Conservation (phyloP, 2,329 filamentous ascomycete species). For the Colletotrichum aenigma region DNA sequence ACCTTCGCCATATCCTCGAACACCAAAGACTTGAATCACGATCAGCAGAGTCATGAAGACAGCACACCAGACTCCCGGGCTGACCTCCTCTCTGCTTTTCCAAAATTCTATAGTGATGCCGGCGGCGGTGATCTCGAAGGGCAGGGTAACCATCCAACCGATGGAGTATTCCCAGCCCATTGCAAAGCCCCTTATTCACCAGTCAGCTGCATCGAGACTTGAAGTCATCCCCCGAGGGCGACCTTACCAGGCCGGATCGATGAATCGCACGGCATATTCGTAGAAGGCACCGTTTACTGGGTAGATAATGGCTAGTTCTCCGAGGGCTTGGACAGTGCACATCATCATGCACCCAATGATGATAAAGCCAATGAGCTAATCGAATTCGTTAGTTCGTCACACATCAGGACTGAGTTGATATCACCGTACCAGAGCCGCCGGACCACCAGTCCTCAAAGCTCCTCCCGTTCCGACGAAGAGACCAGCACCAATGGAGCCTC, state of each 20-base stretch:
- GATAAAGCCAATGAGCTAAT: slow-evolving; percentile 49
- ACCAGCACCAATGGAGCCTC: background rate
- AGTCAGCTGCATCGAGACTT: background rate
- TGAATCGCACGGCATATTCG: slow-evolving; percentile 61
- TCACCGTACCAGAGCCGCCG: background rate
- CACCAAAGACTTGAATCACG: slow-evolving; percentile 71
- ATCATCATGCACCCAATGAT: slow-evolving; percentile 57
- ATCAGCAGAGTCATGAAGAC: slow-evolving; percentile 68
- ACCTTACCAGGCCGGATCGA: slow-evolving; percentile 57
- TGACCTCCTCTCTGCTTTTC: slow-evolving; percentile 67
- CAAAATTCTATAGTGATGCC: slow-evolving; percentile 81
- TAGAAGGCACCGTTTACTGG: slow-evolving; percentile 67
- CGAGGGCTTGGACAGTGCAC: slow-evolving; percentile 62
- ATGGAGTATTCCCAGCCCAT: slow-evolving; percentile 50
- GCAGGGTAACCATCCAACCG: background rate
- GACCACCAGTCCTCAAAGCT: background rate
- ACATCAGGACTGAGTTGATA: rapidly evolving
- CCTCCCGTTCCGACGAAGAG: background rate
- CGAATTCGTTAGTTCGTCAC: rapidly evolving
- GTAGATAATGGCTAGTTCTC: slow-evolving; percentile 63
- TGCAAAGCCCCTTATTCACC: slow-evolving; percentile 44
- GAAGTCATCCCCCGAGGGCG: rapidly evolving
- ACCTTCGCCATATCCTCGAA: slow-evolving; percentile 70
- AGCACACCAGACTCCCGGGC: slow-evolving; percentile 80
- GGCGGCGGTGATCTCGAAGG: slow-evolving; percentile 64